Percentiles rank a stretch among this genome's conserved stretches.
phyloP scores from a whole-genome alignment of 768 basidiomycete genomes.

The Lactarius quietus region DNA sequence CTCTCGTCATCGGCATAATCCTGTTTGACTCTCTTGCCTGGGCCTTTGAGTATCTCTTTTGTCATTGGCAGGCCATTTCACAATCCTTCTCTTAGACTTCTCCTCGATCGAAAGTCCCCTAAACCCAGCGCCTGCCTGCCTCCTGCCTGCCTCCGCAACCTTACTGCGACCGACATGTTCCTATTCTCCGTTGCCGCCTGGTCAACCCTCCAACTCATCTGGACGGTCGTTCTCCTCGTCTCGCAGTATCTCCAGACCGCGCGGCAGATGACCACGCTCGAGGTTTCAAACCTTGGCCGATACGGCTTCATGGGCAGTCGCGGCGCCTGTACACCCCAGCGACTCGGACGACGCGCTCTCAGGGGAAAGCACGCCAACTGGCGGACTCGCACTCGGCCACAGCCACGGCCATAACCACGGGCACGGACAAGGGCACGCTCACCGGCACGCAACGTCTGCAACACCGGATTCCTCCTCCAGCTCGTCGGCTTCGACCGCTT shows the following conservation, averaged over 20 bases:
- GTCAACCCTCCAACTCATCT: conserved; percentile 91
- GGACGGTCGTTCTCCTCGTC: conserved; percentile 85
- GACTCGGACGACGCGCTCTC: conserved; percentile 44
- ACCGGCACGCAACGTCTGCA: conserved; percentile 41
- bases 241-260: conserved; percentile 91
- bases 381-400: conserved; percentile 30
- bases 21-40: conserved; percentile 83
- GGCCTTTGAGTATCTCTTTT: conserved; percentile 58
- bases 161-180: conserved; percentile 75
- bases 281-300: conserved; percentile 91
- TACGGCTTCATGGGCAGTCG: conserved; percentile 98
- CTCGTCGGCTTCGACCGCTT: conserved; percentile 92
- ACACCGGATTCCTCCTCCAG: conserved; percentile 76
- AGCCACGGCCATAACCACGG: conserved; percentile 46
- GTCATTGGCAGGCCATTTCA: conserved; percentile 3
- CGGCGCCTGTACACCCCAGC: conserved; percentile 44
- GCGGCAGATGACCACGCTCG: conserved; percentile 92
- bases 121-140: conserved; percentile 55
- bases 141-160: conserved; percentile 54
- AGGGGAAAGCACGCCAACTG: conserved; percentile 34
- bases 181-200: conserved; percentile 77
- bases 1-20: conserved; percentile 76
- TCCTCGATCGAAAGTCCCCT: conserved; percentile 40
- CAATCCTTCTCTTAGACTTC: conserved; percentile 46
- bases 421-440: no score